Conservation (phyloP, 495 filamentous ascomycete species). For the Letharia lupina region DNA sequence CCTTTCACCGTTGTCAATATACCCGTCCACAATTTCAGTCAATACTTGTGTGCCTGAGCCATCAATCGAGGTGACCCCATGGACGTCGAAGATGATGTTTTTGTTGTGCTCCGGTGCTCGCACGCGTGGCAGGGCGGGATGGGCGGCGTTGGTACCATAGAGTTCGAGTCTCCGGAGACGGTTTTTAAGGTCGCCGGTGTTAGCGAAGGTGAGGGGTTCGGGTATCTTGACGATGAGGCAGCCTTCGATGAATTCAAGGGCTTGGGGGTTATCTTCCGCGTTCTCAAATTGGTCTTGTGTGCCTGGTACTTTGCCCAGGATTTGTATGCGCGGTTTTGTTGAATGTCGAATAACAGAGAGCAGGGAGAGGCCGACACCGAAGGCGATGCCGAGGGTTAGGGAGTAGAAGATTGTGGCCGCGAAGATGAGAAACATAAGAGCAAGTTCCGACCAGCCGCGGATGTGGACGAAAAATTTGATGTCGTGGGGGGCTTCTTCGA, state of each 20-base stretch:
- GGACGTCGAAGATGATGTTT: slow-evolving; percentile 94
- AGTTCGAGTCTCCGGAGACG: slow-evolving; percentile 74
- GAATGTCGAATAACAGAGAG: slow-evolving; percentile 82
- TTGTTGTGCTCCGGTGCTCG: slow-evolving; percentile 63
- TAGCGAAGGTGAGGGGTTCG: slow-evolving; percentile 92
- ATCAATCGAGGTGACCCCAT: slow-evolving; percentile 87
- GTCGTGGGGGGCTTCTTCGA: slow-evolving; percentile 92
- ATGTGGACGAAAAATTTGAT: slow-evolving; percentile 82
- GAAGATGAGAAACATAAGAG: slow-evolving; percentile 84
- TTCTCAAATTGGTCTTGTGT: slow-evolving; percentile 74
- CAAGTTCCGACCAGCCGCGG: slow-evolving; percentile 73
- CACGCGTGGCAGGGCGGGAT: slow-evolving; percentile 77
- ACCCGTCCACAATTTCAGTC: slow-evolving; percentile 74
- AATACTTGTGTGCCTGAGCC: slow-evolving; percentile 89
- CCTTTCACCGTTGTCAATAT: slow-evolving; percentile 59
- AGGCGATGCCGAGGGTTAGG: slow-evolving; percentile 73
- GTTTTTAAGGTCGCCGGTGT: slow-evolving; percentile 86
- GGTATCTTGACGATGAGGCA: slow-evolving; percentile 95
- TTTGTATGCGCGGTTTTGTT: slow-evolving; percentile 91
- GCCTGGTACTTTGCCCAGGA: slow-evolving; percentile 81
- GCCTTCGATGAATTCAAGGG: slow-evolving; percentile 80
- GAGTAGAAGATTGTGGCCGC: slow-evolving; percentile 88
- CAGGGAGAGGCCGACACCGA: slow-evolving; percentile 80
- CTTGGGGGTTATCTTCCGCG: slow-evolving; percentile 67
- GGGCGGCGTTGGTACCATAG: slow-evolving; percentile 74